Evolutionary conservation across 352 stramenopile genomes (phyloP), one percentile per base, ranked within the genome.

Genomic region (Blastocystis sp.): DNA sequence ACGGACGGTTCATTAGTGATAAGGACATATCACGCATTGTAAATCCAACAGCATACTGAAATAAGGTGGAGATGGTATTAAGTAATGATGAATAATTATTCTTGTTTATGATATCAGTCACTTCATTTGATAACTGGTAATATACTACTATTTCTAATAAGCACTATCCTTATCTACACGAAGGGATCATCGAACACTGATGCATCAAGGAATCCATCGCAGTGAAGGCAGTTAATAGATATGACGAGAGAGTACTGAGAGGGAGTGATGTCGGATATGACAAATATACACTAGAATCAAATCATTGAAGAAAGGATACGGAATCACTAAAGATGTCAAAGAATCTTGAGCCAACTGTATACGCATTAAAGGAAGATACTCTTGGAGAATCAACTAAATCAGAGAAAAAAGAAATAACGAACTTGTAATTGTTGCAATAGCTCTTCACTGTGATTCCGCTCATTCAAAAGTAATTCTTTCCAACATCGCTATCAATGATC

Each of bases 391-490:
- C 44, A 11, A 1, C 17, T 40, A 30, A 9, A 19, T 19, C 48
- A 64, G 64, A 54, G 33, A 30, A 13, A 13, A 33, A 11, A 64
- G 27, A 44, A 22, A 66, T 11, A 17, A 6, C 15, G 35, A 24
- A 78, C 37, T 53, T 56, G 56, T 6, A 78, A 53, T 53, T 78
- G 33, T 33, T 54, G 35, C 66, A 56, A 53, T 13, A 64, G 27
- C 17, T 33, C 9, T 3, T 13, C n/a, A 27, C 53, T 57, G 44
- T 48, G 17, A 44, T 84, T 84, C 4, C 3, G 64, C 44, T 84
- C 73, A 44, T 84, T 64, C n/a, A 84, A 57, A n/a, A 84, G 53
- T 4, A 84, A 40, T 42, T 84, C 73, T 27, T 84, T 84, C 73
- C 73, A 84, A 27, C 73, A 84, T 62, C 73, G 44, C 73, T 84